Conservation (phyloP, 2,329 filamentous ascomycete genomes). For the Cladophialophora psammophila region DNA sequence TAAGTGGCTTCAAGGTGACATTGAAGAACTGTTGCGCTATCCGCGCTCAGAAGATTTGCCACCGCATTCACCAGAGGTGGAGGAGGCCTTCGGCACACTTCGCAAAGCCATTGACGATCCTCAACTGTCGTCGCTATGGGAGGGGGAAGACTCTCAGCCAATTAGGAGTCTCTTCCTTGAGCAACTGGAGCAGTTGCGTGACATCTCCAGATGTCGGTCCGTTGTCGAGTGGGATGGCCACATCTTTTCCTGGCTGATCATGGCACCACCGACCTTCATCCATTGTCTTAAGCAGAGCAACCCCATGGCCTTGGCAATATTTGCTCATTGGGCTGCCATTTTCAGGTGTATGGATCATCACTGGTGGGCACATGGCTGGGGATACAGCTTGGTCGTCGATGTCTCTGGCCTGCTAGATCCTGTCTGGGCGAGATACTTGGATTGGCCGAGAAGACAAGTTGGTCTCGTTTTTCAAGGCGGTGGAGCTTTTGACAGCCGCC, state of each 20-base stretch:
- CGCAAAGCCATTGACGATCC: constrained; percentile 28
- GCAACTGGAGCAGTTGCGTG: constrained; percentile 32
- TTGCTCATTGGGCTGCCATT: constrained; percentile 40
- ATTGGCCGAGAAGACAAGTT: constrained; percentile 38
- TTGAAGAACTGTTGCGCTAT: constrained; percentile 38
- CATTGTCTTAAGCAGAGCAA: constrained; percentile 36
- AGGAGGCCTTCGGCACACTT: constrained; percentile 34
- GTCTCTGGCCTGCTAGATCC: constrained; percentile 38
- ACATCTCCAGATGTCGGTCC: constrained; percentile 37
- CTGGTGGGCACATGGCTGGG: constrained; percentile 41
- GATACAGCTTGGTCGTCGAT: constrained; percentile 39
- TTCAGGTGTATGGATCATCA: constrained; percentile 41
- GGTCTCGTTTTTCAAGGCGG: constrained; percentile 34
- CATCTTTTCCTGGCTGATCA: constrained; percentile 40
- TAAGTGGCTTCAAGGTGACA: constrained; percentile 39
- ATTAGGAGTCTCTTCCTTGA: constrained; percentile 29
- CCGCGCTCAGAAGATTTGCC: constrained; percentile 36
- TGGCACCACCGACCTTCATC: constrained; percentile 36
- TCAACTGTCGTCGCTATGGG: constrained; percentile 19
- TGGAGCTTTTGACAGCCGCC: constrained; percentile 25
- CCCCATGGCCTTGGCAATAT: constrained; percentile 38
- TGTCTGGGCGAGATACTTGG: constrained; percentile 34
- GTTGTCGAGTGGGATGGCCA: constrained; percentile 41
- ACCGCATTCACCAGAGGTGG: constrained; percentile 35
- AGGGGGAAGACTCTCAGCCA: constrained; percentile 18